These are phyloP conservation scores for Podospora australis DNA, from an alignment of 495 filamentous ascomycete species.

Conservation along the genomic window DNA sequence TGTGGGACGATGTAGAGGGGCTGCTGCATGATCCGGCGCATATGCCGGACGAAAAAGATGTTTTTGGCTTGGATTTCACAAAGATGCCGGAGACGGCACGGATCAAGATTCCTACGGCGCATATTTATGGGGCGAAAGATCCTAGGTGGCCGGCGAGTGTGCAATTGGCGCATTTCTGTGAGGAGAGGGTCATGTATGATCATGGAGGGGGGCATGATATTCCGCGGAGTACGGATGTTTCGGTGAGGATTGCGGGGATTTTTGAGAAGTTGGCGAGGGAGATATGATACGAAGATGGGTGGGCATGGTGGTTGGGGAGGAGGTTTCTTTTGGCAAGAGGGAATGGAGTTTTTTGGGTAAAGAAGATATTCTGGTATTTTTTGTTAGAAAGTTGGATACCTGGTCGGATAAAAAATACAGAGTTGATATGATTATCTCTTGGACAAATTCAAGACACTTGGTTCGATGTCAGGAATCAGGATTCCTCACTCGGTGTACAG, in stretches of 20 bases:
- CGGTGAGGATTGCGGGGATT: constrained; percentile 20
- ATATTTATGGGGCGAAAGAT: constrained; percentile 55
- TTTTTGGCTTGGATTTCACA: constrained; percentile 50
- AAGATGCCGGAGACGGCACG: constrained; percentile 29
- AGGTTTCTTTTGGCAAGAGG: no score
- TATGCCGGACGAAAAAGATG: constrained; percentile 23
- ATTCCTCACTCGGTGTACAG: no score
- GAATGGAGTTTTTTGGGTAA: no score
- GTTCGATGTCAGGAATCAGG: no score
- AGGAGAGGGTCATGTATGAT: constrained; percentile 44
- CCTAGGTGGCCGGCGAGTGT: constrained; percentile 48
- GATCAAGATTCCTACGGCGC: constrained; percentile 55
- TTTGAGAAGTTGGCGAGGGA: constrained; percentile 15
- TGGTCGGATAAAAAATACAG: no score
- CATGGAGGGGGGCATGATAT: constrained; percentile 53
- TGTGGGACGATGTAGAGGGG: constrained; percentile 26
- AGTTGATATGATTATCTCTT: no score
- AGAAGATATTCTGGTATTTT: no score
- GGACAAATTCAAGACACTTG: no score
- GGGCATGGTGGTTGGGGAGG: no score
- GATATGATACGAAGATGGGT: no score
- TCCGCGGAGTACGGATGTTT: constrained; percentile 25
- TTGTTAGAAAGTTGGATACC: no score
- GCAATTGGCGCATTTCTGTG: constrained; percentile 51
- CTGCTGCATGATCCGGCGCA: constrained; percentile 25